Conservation (phyloP, 1,139 yeast genomes). For the Geotrichum carabidarum region DNA sequence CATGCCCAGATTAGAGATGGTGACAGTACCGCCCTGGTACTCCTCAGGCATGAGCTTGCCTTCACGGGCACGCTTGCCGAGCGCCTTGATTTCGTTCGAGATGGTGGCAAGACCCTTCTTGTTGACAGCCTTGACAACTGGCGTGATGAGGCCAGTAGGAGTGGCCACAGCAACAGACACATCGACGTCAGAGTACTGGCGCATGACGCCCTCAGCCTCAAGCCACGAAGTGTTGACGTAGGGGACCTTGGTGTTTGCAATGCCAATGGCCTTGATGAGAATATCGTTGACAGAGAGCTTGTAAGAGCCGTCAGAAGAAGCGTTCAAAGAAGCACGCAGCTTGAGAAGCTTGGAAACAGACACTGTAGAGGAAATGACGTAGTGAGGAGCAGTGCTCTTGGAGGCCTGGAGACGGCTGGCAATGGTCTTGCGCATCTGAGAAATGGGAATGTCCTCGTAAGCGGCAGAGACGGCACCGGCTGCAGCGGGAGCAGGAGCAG, state of each 20-base stretch:
- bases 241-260: slow-evolving; percentile 86
- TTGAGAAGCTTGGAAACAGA: slow-evolving; percentile 87
- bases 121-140: slow-evolving; percentile 85
- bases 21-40: slow-evolving; percentile 98
- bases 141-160: slow-evolving; percentile 94
- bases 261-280: slow-evolving; percentile 87
- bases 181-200: slow-evolving; percentile 88
- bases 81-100: slow-evolving; percentile 79
- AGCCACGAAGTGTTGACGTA: slow-evolving; percentile 93
- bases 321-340: slow-evolving; percentile 84
- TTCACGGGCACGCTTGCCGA: slow-evolving; percentile 93
- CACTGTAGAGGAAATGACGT: slow-evolving; percentile 80
- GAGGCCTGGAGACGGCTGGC: slow-evolving; percentile 85
- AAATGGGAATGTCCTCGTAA: slow-evolving; percentile 77
- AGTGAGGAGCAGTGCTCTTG: slow-evolving; percentile 82
- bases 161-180: slow-evolving; percentile 98
- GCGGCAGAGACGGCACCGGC: slow-evolving; percentile 53
- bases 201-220: slow-evolving; percentile 79
- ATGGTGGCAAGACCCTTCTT: slow-evolving; percentile 77
- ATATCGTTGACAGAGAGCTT: slow-evolving; percentile 91
- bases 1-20: slow-evolving; percentile 98
- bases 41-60: slow-evolving; percentile 92
- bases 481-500: slow-evolving; percentile 44
- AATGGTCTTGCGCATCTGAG: slow-evolving; percentile 91
- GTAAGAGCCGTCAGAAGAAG: slow-evolving; percentile 79